These are phyloP conservation scores for Malus sieversii DNA, from an alignment of 306 rosid genomes.

Conservation along the genomic window DNA sequence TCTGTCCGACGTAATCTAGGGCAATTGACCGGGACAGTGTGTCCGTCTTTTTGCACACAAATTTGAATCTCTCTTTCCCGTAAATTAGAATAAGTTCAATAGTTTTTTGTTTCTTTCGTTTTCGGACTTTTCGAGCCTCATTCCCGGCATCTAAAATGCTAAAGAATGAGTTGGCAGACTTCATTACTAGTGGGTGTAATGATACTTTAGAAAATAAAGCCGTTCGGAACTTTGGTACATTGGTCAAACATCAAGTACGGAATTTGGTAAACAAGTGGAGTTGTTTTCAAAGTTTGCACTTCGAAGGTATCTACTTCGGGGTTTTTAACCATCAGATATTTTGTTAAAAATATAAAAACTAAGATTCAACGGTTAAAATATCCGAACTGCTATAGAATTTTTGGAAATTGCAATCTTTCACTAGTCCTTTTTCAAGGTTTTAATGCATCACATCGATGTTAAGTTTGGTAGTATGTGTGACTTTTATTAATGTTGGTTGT, in stretches of 20 bases:
- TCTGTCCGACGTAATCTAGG: not conserved
- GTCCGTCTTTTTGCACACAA: not conserved
- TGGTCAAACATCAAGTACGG: not conserved
- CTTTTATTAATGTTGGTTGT: not conserved
- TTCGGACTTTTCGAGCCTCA: not conserved
- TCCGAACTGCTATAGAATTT: accelerated
- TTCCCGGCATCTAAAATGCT: not conserved
- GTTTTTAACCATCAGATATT: too few species aligned
- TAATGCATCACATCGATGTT: not conserved
- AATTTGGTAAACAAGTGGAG: not conserved
- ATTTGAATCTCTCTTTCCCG: not conserved
- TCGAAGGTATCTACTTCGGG: not conserved
- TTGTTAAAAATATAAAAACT: too few species aligned
- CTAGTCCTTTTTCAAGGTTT: too few species aligned
- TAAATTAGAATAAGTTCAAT: not conserved
- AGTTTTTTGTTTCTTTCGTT: not conserved
- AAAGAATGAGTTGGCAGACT: not conserved
- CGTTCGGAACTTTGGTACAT: not conserved
- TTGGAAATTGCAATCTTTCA: not conserved
- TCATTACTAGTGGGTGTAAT: too few species aligned
- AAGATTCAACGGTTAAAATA: too few species aligned
- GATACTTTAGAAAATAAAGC: not conserved
- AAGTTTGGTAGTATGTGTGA: not conserved
- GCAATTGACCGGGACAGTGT: not conserved
- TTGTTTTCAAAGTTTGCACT: not conserved